Percentiles rank a stretch among this genome's conserved stretches.
Evolutionary conservation across 179 eudicot genomes (phyloP).

Genomic region (Pouteria campechiana): DNA sequence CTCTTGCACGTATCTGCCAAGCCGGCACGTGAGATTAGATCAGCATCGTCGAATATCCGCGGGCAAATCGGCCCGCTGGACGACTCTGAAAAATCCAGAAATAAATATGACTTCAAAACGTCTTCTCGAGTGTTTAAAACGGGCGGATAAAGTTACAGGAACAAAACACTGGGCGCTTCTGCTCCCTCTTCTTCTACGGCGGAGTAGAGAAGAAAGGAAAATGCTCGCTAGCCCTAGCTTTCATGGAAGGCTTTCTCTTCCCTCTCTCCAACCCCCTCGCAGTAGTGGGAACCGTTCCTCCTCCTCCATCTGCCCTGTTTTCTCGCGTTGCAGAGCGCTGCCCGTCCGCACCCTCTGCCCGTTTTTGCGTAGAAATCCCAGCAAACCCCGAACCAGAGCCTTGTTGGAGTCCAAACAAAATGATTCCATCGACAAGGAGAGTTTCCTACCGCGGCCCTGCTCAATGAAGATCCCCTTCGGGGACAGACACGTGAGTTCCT

Average conservation of each 20-base stretch:
- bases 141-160: no score
- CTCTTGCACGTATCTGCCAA: no score
- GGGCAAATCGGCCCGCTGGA: no score
- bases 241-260: constrained; percentile 14
- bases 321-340: constrained; percentile 2
- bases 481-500: constrained; percentile 59
- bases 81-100: no score
- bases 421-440: constrained; percentile 2
- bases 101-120: no score
- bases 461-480: constrained; percentile 84
- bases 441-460: constrained; percentile 21
- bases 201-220: neutral
- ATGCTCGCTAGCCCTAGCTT: constrained; percentile 37
- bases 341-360: constrained; percentile 3
- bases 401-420: constrained; percentile 6
- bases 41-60: no score
- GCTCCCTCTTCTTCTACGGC: no score
- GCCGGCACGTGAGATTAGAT: no score
- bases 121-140: no score
- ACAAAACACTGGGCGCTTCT: no score
- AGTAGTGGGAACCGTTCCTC: constrained; percentile 16
- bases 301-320: constrained; percentile 15
- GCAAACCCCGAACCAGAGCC: constrained; percentile 12
- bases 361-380: constrained; percentile 4
- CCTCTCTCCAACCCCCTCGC: constrained; percentile 3